A percentile compares a stretch with the other conserved stretches of the same genome.
Conservation (phyloP, 2,329 filamentous ascomycete species). For the Aspergillus neoniger region DNA sequence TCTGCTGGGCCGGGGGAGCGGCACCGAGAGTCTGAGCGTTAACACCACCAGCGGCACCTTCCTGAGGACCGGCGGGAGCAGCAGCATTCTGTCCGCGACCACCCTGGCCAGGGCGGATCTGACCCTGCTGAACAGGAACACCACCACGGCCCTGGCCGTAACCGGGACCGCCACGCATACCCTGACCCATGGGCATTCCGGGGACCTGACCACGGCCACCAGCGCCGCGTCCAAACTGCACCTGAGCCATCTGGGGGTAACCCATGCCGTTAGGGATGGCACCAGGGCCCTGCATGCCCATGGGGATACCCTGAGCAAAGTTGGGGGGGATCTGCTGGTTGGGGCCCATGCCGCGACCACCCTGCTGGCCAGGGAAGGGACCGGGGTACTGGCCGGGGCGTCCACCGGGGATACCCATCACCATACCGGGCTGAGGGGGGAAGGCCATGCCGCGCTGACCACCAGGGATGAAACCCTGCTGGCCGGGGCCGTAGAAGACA, state of each 20-base stretch:
- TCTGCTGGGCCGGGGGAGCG: slow-evolving; percentile 74
- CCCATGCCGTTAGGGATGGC: slow-evolving; percentile 77
- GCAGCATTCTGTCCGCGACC: slow-evolving; percentile 45
- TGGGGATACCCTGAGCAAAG: slow-evolving; percentile 72
- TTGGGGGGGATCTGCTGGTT: slow-evolving; percentile 85
- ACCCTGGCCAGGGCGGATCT: slow-evolving; percentile 45
- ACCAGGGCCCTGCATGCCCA: slow-evolving; percentile 64
- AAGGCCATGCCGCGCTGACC: slow-evolving; percentile 63
- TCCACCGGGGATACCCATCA: slow-evolving; percentile 70
- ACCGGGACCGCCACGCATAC: slow-evolving; percentile 51
- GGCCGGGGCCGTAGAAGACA: slow-evolving; percentile 86
- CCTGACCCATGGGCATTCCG: slow-evolving; percentile 67
- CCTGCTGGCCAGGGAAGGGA: slow-evolving; percentile 79
- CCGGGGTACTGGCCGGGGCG: slow-evolving; percentile 83
- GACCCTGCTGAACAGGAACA: slow-evolving; percentile 41
- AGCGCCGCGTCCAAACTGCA: slow-evolving; percentile 70
- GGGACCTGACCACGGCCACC: slow-evolving; percentile 70
- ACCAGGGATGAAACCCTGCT: slow-evolving; percentile 58
- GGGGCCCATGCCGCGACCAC: slow-evolving; percentile 78
- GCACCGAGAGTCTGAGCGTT: slow-evolving; percentile 55
- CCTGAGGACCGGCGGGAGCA: slow-evolving; percentile 42
- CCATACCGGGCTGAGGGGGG: slow-evolving; percentile 56
- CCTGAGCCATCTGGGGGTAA: slow-evolving; percentile 77
- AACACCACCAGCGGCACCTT: slow-evolving; percentile 43
- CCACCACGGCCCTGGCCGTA: slow-evolving; percentile 49